phyloP scores from a whole-genome alignment of 129 eudicot genomes.

The Flaveria linearis region DNA sequence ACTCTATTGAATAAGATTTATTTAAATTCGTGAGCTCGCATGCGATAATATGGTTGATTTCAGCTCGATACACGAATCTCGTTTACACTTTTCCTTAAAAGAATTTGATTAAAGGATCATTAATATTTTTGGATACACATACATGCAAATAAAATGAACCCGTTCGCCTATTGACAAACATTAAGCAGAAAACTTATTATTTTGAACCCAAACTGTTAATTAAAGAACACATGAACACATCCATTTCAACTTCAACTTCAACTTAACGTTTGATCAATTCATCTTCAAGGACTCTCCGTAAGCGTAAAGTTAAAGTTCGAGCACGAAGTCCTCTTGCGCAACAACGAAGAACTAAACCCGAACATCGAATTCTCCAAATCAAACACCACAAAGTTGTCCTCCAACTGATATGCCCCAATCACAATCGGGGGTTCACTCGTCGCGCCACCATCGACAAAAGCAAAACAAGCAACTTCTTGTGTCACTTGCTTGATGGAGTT shows the following conservation, averaged over 20 bases:
- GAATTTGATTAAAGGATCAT: too few species aligned
- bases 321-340: constrained; percentile 42
- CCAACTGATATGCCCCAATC: constrained; percentile 45
- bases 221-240: neutral
- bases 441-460: constrained; percentile 47
- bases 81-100: too few species aligned
- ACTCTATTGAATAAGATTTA: too few species aligned
- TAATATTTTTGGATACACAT: neutral
- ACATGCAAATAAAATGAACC: neutral
- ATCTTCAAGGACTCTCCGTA: constrained; percentile 15
- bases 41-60: too few species aligned
- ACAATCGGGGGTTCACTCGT: constrained; percentile 34
- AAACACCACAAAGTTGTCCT: constrained; percentile 46
- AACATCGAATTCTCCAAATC: constrained; percentile 44
- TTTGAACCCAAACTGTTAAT: neutral
- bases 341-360: constrained; percentile 51
- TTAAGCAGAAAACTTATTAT: neutral
- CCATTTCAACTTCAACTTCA: neutral
- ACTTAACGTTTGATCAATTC: neutral
- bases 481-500: constrained; percentile 42
- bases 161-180: neutral
- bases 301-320: constrained; percentile 48
- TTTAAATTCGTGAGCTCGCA: too few species aligned
- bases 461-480: constrained; percentile 43
- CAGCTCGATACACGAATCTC: too few species aligned